Base-by-base conservation (phyloP, 2,329 filamentous ascomycete genomes). In the Penicillium hesseltinei region DNA sequence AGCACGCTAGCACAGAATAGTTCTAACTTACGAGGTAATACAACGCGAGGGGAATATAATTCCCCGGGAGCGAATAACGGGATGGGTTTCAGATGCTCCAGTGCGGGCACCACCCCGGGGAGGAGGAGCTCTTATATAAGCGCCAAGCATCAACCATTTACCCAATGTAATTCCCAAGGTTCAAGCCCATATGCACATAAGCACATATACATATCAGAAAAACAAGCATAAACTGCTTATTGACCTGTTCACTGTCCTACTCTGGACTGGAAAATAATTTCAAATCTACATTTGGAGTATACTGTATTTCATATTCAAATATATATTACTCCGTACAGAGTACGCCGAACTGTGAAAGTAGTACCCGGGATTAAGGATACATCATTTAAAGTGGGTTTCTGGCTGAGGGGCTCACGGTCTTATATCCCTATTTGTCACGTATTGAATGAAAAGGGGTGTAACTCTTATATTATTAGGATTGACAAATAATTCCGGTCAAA, bases 31-130 rank as follows among this genome's bases (percentile, higher is more conserved):
- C 49, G n/a, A 38, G 33, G 31, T 33, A 54, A 51, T 50, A 47
- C 54, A 54, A 59, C 33, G 48, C 53, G 59, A 54, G 58, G 45
- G 45, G 33, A 15, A 21, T 42, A 51, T 56, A 55, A 51, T 23
- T 56, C 46, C 45, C 51, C 40, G 46, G 49, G 23, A 29, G 50
- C 44, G 42, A 48, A 50, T 43, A 39, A 43, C 35, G 23, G 23
- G 38, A 42, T 50, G 23, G 23, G 47, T 52, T 43, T 54, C 40
- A 48, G n/a, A 44, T 48, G 44, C 27, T 38, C 33, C 6, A 56
- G 15, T 51, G n/a, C 38, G 39, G 53, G 53, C 45, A 43, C 19
- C 39, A 43, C 19, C 39, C 23, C 39, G 46, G 52, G 35, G 36
- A 5, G 21, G 8, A 40, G 23, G 31, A 23, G 44, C 23, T 35